Base-by-base conservation (phyloP, 2,329 filamentous ascomycete species). In the Seiridium unicorne region DNA sequence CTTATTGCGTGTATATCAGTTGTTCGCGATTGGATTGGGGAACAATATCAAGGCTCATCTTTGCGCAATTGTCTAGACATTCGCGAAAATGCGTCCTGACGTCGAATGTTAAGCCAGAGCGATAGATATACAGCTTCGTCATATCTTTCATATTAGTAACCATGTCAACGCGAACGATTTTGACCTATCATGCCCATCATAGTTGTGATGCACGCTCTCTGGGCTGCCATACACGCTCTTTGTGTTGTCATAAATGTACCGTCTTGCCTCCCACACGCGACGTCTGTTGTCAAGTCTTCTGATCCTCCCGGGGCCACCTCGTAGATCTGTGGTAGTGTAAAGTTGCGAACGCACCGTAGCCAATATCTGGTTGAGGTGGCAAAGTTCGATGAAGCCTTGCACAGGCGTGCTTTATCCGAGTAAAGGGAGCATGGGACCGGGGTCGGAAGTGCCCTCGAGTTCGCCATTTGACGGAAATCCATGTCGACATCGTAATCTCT, bases 241-340 rank as follows among this genome's bases (percentile, higher is more conserved):
- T 34, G 32, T 38, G 34, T 5, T n/a, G 36, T 18, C 18, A 31
- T 55, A 18, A n/a, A 10, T 42, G 13, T 7, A 9, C n/a, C 34
- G 44, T 13, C 57, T 18, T 36, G 46, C 34, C 26, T 54, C 31
- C 57, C 57, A 59, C n/a, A 35, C 7, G 9, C 36, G 48, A 9
- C 53, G 35, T 7, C 36, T 4, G 9, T 31, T 32, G 8, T 26
- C 32, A n/a, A 59, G 57, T 13, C 57, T 13, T 10, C 31, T 18
- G 13, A 59, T 59, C 49, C 54, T 59, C 7, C 44, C 48, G 11
- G 31, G 35, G 4, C 48, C 48, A 11, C 48, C 48, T 6, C 49
- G 47, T n/a, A 48, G 57, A 32, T 59, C 38, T 47, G 57, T 59
- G 10, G 57, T 59, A 5, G 57, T 54, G 48, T 59, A 59, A n/a